Evolutionary conservation across 2,329 filamentous ascomycete species (phyloP), one percentile per base, ranked within the genome.

Genomic region (Fusarium sp.): DNA sequence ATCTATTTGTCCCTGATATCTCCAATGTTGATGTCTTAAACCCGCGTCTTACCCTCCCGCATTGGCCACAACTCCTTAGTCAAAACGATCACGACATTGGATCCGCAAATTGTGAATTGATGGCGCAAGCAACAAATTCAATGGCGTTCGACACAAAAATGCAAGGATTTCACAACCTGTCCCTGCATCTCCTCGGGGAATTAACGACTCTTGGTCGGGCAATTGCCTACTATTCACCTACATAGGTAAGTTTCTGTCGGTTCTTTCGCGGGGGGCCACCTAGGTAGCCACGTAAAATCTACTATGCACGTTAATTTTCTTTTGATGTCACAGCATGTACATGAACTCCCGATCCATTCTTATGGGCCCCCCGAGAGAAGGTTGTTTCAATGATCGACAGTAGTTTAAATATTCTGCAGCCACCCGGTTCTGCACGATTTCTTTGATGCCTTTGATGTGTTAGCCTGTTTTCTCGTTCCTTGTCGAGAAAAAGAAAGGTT

Each of bases 121-220:
- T 56, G 42, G 33, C 53, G 53, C 31, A 36, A 56, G 36, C 19
- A 28, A 38, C 45, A 36, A 24, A 7, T 21, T 11, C 5, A 14
- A 44, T 49, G 53, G 43, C 53, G 53, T 55, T 47, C n/a, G 7
- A 40, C 53, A 19, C 19, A 19, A 38, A 22, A 26, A 19, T 33
- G 14, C 42, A 47, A 26, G 53, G 53, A n/a, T 28, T 8, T 17
- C 8, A 15, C 15, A 31, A 15, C 28, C 19, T 28, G 24, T 38
- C 17, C 19, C 17, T 56, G 43, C 22, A 56, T 56, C 43, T 56
- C 53, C 53, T 56, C 53, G 53, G 42, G n/a, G 44, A 55, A 22
- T 26, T 31, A 14, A 15, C 21, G 28, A 17, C 51, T 34, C 3
- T 45, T 21, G n/a, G 51, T 54, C 39, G 39, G 39, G 14, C 21